These are phyloP conservation scores for Amaranthus hypochondriacus DNA, from an alignment of 148 eudicot species.

Conservation along the genomic window DNA sequence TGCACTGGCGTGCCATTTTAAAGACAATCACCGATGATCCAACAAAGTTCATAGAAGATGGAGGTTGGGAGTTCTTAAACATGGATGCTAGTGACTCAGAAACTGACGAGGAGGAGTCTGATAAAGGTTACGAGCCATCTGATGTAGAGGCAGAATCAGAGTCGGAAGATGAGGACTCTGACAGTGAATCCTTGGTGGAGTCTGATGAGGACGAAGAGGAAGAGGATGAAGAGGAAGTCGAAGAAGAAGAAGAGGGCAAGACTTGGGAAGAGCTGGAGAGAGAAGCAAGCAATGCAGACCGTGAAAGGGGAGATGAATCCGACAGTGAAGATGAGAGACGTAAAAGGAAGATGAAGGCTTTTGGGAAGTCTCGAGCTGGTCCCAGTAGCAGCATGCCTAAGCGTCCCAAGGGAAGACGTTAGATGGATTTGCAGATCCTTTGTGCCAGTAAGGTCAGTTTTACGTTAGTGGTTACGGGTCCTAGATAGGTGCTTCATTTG, in stretches of 20 bases:
- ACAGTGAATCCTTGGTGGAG: constrained; percentile 82
- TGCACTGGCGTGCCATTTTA: constrained; percentile 80
- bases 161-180: constrained; percentile 81
- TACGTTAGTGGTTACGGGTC: constrained; percentile 18
- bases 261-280: constrained; percentile 96
- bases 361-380: constrained; percentile 64
- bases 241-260: constrained; percentile 81
- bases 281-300: constrained; percentile 90
- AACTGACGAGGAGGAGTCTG: constrained; percentile 65
- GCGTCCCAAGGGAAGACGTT: constrained; percentile 62
- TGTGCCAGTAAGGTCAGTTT: constrained; percentile 15
- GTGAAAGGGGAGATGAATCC: constrained; percentile 75
- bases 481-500: constrained; percentile 23
- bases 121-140: constrained; percentile 81
- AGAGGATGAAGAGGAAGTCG: constrained; percentile 53
- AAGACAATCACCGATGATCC: constrained; percentile 90
- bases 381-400: constrained; percentile 44
- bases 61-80: constrained; percentile 95
- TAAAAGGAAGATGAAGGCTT: constrained; percentile 70
- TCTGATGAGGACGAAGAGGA: constrained; percentile 81
- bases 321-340: constrained; percentile 92
- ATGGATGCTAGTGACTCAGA: constrained; percentile 86
- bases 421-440: constrained; percentile 18
- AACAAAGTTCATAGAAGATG: constrained; percentile 64
- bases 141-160: constrained; percentile 79